Evolutionary conservation across 257 asterid genomes (phyloP).

Genomic region (Datura wrightii): DNA sequence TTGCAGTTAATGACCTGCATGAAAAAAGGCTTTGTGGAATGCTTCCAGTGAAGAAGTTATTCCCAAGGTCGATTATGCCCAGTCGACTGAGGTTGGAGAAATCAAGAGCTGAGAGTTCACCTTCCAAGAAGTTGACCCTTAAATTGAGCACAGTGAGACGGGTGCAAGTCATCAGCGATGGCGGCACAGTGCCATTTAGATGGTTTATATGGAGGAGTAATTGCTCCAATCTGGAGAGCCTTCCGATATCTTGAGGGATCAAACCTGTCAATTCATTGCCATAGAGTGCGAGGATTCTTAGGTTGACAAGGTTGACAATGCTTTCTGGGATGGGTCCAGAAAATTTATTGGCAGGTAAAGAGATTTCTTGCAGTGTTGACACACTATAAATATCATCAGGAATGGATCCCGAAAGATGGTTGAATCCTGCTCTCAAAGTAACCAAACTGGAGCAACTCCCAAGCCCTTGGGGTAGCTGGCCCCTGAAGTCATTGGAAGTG

Average conservation of each 20-base stretch:
- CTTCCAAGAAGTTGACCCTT: conserved; percentile 73
- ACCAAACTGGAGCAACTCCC: conserved; percentile 58
- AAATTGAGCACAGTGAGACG: conserved; percentile 63
- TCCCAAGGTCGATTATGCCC: conserved; percentile 74
- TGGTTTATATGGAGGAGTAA: conserved; percentile 77
- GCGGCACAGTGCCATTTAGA: conserved; percentile 73
- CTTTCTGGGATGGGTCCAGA: conserved; percentile 58
- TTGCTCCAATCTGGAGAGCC: conserved; percentile 61
- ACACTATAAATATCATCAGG: conserved; percentile 65
- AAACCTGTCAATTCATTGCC: conserved; percentile 66
- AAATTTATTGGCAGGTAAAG: conserved; percentile 70
- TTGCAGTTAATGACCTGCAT: conserved; percentile 75
- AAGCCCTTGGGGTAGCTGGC: conserved; percentile 58
- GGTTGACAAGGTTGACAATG: conserved; percentile 59
- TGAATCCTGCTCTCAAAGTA: conserved; percentile 73
- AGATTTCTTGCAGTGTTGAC: conserved; percentile 60
- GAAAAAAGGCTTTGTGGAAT: conserved; percentile 73
- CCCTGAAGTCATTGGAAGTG: conserved; percentile 72
- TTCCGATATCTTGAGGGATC: conserved; percentile 75
- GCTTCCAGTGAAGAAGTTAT: conserved; percentile 65
- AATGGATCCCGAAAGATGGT: conserved; percentile 59
- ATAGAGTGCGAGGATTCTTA: conserved; percentile 62
- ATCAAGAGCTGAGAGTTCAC: conserved; percentile 71
- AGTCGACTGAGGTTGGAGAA: conserved; percentile 74
- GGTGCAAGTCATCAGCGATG: conserved; percentile 74